Base-by-base conservation (phyloP, 306 rosid species). In the Comarum palustre region DNA sequence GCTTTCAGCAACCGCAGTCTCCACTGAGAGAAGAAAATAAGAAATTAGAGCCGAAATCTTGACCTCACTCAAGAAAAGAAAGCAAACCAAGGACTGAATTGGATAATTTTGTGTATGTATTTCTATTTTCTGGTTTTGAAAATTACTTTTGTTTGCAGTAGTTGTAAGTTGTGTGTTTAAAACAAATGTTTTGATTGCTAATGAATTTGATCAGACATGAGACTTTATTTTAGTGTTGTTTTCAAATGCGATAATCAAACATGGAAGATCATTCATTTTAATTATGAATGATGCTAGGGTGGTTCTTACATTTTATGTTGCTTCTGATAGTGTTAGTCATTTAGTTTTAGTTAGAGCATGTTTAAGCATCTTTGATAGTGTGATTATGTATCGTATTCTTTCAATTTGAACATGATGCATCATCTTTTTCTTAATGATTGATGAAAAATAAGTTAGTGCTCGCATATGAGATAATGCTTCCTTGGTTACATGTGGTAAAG, bases 91-190 rank as follows among this genome's bases (percentile, higher is more conserved):
- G n/a, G n/a, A n/a, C n/a, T n/a, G n/a, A n/a, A n/a, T n/a, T 78
- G 81, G 82, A 72, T 66, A 27, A 71, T 66, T 74, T 80, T 55
- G 61, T 25, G 62, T 55, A 15, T n/a, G 59, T 58, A 57, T 17
- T 39, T 60, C 57, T 77, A 39, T 71, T 22, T 31, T 62, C 63
- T 79, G 72, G 69, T 78, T 55, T 14, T 50, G 19, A 38, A 22
- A 32, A n/a, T 46, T 62, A 0, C 9, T 69, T 51, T n/a, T 70
- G 52, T 31, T 74, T 60, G 31, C 10, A 9, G 61, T 14, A 20
- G 32, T 55, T 83, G 34, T 65, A 64, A 16, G 17, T 20, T 65
- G 14, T 62, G 42, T 17, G 27, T 43, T n/a, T 47, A 54, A 8
- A 11, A 6, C 57, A 45, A 25, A 22, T 25, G 36, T 8, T 45